phyloP scores from a whole-genome alignment of 805 yeast genomes.

The Hyphopichia homilentoma region DNA sequence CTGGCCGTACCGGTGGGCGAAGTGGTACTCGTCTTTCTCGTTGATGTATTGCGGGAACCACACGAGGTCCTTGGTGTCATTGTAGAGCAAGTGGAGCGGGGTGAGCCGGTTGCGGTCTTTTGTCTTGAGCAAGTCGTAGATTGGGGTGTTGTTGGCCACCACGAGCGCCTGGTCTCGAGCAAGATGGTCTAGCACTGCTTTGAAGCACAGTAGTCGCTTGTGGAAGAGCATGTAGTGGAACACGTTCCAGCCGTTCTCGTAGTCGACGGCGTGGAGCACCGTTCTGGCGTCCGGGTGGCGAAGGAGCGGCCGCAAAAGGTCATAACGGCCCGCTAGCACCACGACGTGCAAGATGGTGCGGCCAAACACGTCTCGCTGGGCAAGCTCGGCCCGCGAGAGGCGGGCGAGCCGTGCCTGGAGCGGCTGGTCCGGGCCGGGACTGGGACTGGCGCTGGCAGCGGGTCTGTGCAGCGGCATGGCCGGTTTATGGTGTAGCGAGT shows the following conservation, averaged over 20 bases:
- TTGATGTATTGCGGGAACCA: constrained; percentile 42
- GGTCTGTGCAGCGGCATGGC: too few relatives aligned
- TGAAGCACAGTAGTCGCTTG: constrained; percentile 55
- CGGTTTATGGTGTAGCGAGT: too few relatives aligned
- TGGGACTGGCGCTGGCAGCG: too few relatives aligned
- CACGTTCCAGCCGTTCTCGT: constrained; percentile 80
- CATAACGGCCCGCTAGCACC: constrained; percentile 46
- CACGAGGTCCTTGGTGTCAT: constrained; percentile 40
- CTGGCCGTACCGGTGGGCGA: constrained; percentile 15
- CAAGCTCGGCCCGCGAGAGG: constrained; percentile 35
- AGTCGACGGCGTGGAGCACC: constrained; percentile 46
- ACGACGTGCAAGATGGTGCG: constrained; percentile 59
- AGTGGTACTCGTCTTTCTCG: constrained; percentile 27
- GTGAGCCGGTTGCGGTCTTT: constrained; percentile 71
- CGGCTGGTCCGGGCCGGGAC: too few relatives aligned
- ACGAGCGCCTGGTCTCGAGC: constrained; percentile 7
- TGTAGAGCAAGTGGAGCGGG: constrained; percentile 64
- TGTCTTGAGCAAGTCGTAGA: constrained; percentile 40
- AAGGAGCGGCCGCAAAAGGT: constrained; percentile 43
- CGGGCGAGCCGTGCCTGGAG: too few relatives aligned
- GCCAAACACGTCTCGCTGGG: constrained; percentile 66
- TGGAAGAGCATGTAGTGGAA: constrained; percentile 65
- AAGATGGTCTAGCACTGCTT: constrained; percentile 27
- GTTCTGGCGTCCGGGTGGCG: constrained; percentile 44
- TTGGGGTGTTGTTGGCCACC: constrained; percentile 20